phyloP scores from a whole-genome alignment of 768 basidiomycete genomes.

The Xanthoconium stramineum region DNA sequence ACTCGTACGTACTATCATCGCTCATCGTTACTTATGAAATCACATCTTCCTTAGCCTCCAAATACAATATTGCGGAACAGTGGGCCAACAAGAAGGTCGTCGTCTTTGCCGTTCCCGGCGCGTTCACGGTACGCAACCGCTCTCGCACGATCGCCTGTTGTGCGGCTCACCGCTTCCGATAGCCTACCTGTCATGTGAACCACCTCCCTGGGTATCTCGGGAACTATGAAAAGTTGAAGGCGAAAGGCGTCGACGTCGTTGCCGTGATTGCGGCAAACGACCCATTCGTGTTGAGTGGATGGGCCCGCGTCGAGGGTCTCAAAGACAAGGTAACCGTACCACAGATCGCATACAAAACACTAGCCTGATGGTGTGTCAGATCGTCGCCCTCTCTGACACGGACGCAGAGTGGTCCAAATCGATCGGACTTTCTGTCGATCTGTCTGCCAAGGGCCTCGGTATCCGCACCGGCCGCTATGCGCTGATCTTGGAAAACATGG shows the following conservation, averaged over 20 bases:
- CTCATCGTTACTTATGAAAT: neutral
- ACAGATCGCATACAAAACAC: constrained; percentile 19
- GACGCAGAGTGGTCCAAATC: constrained; percentile 52
- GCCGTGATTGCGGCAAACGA: constrained; percentile 60
- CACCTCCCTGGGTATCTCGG: constrained; percentile 47
- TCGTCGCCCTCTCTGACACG: constrained; percentile 56
- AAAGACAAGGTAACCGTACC: constrained; percentile 58
- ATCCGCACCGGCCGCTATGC: constrained; percentile 61
- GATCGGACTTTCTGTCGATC: constrained; percentile 55
- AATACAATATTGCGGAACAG: constrained; percentile 49
- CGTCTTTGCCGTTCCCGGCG: constrained; percentile 73
- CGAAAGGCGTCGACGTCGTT: constrained; percentile 51
- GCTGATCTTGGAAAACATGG: constrained; percentile 64
- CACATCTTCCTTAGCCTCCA: constrained; percentile 38
- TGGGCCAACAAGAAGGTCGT: constrained; percentile 86
- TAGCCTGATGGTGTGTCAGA: constrained; percentile 36
- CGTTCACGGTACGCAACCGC: constrained; percentile 60
- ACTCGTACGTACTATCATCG: constrained; percentile 46
- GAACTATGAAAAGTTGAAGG: constrained; percentile 45
- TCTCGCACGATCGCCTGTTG: neutral
- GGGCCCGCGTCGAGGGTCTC: constrained; percentile 54
- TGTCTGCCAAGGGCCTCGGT: constrained; percentile 49
- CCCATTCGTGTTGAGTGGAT: constrained; percentile 59
- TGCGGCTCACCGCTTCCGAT: neutral
- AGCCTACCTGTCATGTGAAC: constrained; percentile 42